Conservation (phyloP, 2,329 filamentous ascomycete genomes). For the Teratosphaeria viscida region DNA sequence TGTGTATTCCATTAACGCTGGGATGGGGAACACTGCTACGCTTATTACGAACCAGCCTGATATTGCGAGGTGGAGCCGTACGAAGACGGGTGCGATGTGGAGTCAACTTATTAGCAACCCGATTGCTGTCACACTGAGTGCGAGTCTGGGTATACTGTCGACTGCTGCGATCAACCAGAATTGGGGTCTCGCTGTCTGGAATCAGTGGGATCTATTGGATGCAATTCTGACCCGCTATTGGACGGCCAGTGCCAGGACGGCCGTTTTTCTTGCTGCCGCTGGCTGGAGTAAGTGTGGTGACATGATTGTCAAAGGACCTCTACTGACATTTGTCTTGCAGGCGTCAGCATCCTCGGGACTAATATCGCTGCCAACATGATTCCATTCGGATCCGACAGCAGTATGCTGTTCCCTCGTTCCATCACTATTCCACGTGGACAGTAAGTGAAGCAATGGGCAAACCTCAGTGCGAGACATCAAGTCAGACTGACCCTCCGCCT, state of each 20-base stretch:
- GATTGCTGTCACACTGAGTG: constrained; percentile 32
- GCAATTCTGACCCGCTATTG: constrained; percentile 26
- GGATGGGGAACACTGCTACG: constrained; percentile 30
- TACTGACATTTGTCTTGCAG: constrained; percentile 11
- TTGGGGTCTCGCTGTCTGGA: constrained; percentile 28
- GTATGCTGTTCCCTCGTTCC: constrained; percentile 38
- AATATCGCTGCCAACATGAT: constrained; percentile 30
- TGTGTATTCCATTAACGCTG: constrained; percentile 33
- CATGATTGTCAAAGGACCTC: background rate
- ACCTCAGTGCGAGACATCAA: too few relatives aligned
- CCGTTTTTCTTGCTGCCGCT: constrained; percentile 30
- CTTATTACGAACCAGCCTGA: constrained; percentile 39
- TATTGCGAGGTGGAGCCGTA: constrained; percentile 31
- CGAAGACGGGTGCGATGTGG: constrained; percentile 31
- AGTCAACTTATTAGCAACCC: constrained; percentile 34
- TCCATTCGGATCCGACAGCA: constrained; percentile 26
- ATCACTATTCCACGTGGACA: constrained; percentile 34
- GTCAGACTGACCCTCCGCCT: too few relatives aligned
- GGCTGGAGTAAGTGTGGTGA: constrained; percentile 3
- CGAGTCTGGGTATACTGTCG: constrained; percentile 35
- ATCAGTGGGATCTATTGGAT: constrained; percentile 22
- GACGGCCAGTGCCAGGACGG: constrained; percentile 26
- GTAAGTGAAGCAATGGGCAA: background rate
- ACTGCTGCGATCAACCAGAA: constrained; percentile 35
- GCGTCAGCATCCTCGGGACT: constrained; percentile 27